Percentiles rank a stretch among this genome's conserved stretches.
Evolutionary conservation across 768 basidiomycete species (phyloP).

Genomic region (Auricularia sp.): DNA sequence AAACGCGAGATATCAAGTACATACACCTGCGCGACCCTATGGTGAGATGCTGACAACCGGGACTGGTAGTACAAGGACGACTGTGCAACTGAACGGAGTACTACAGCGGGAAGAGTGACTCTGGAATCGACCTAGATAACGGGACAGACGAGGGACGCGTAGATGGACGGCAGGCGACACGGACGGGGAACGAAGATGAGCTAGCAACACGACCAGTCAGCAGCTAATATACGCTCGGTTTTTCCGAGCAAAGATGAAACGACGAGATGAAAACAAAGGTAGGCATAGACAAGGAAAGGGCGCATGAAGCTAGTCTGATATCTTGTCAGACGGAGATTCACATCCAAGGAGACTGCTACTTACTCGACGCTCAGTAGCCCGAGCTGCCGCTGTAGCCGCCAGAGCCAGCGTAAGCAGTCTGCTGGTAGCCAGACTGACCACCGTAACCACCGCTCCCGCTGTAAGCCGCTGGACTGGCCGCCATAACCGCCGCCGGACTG

Average conservation of each 20-base stretch:
- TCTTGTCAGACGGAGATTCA: no score
- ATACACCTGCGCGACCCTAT: not conserved
- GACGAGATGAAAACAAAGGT: no score
- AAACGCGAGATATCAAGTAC: not conserved
- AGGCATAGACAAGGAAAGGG: no score
- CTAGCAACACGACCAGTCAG: no score
- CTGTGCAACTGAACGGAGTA: not conserved
- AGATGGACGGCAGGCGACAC: no score
- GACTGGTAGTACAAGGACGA: not conserved
- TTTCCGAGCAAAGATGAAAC: no score
- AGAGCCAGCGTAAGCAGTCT: slow-evolving; percentile 7
- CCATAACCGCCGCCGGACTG: slow-evolving; percentile 5
- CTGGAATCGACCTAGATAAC: not conserved
- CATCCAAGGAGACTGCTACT: no score
- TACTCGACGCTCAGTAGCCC: not conserved
- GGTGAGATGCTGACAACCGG: not conserved
- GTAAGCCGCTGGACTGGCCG: slow-evolving; percentile 15
- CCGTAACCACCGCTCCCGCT: slow-evolving; percentile 8
- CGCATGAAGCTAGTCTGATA: no score
- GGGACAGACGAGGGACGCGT: not conserved
- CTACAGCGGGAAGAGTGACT: no score
- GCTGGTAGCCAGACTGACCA: slow-evolving; percentile 2
- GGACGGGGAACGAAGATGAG: no score
- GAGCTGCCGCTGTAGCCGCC: slow-evolving; percentile 2
- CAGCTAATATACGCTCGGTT: no score